These are phyloP conservation scores for Candida insectorum DNA, from an alignment of 805 yeast genomes.

Conservation along the genomic window DNA sequence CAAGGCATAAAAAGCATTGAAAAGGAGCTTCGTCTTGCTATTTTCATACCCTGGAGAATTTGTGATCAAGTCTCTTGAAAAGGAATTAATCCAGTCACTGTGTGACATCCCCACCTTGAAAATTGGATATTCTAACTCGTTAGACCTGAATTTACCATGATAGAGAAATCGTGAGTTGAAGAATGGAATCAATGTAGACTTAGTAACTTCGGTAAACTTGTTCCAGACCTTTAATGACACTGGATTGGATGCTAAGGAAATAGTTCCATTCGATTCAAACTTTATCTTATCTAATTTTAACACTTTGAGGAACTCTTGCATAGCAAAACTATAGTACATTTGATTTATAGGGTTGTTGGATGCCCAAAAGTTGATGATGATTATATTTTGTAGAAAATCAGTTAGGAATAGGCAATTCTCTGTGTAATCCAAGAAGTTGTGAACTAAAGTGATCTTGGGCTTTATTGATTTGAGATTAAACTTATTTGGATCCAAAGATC, in stretches of 20 bases:
- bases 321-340: constrained; percentile 76
- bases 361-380: constrained; percentile 87
- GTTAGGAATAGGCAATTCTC: constrained; percentile 68
- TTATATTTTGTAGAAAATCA: constrained; percentile 58
- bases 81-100: constrained; percentile 66
- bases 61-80: constrained; percentile 65
- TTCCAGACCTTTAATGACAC: constrained; percentile 48
- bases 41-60: constrained; percentile 21
- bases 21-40: constrained; percentile 12
- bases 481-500: constrained; percentile 67
- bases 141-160: constrained; percentile 21
- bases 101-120: constrained; percentile 54
- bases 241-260: constrained; percentile 13
- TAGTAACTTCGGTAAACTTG: constrained; percentile 60
- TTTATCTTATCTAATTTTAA: constrained; percentile 44
- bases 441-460: constrained; percentile 47
- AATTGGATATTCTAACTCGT: constrained; percentile 56
- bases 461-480: constrained; percentile 43
- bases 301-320: constrained; percentile 78
- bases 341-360: constrained; percentile 85
- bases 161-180: constrained; percentile 68
- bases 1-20: constrained; percentile 53
- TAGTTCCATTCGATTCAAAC: constrained; percentile 3
- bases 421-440: constrained; percentile 56
- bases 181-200: constrained; percentile 72